These are phyloP conservation scores for Phtheirospermum japonicum DNA, from an alignment of 257 asterid species.

Conservation along the genomic window DNA sequence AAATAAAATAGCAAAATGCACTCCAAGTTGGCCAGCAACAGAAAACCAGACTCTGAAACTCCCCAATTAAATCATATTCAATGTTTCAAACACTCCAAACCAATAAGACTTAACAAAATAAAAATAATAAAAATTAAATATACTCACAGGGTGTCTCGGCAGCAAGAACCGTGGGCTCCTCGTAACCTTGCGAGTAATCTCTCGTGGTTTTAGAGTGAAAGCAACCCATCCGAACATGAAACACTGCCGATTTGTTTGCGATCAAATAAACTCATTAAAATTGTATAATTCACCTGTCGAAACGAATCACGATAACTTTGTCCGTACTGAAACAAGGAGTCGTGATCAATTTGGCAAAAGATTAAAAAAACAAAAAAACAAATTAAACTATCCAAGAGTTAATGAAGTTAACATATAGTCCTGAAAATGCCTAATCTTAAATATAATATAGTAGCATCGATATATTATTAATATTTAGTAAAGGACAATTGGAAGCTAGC, in stretches of 20 bases:
- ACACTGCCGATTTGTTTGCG: slow-evolving; percentile 23
- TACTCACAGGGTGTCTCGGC: slow-evolving; percentile 91
- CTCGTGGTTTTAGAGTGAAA: slow-evolving; percentile 46
- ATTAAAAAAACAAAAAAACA: too few relatives aligned
- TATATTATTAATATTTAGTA: too few relatives aligned
- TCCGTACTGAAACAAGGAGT: neutral
- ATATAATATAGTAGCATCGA: neutral
- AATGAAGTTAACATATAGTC: slow-evolving; percentile 15
- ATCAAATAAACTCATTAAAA: slow-evolving; percentile 66
- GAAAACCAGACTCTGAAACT: too few relatives aligned
- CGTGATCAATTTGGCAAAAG: too few relatives aligned
- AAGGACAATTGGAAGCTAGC: too few relatives aligned
- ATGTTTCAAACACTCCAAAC: too few relatives aligned
- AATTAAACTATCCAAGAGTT: slow-evolving; percentile 15
- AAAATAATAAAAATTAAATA: too few relatives aligned
- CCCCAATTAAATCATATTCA: too few relatives aligned
- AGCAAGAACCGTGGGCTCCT: slow-evolving; percentile 79
- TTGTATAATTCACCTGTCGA: slow-evolving; percentile 23
- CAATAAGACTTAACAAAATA: too few relatives aligned
- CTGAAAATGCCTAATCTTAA: neutral
- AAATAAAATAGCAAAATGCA: too few relatives aligned
- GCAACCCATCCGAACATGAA: slow-evolving; percentile 31
- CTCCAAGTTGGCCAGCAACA: too few relatives aligned
- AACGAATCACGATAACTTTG: slow-evolving; percentile 11
- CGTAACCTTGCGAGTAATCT: slow-evolving; percentile 58